Base-by-base conservation (phyloP, 2,329 filamentous ascomycete genomes). In the Xylariaceae sp. region DNA sequence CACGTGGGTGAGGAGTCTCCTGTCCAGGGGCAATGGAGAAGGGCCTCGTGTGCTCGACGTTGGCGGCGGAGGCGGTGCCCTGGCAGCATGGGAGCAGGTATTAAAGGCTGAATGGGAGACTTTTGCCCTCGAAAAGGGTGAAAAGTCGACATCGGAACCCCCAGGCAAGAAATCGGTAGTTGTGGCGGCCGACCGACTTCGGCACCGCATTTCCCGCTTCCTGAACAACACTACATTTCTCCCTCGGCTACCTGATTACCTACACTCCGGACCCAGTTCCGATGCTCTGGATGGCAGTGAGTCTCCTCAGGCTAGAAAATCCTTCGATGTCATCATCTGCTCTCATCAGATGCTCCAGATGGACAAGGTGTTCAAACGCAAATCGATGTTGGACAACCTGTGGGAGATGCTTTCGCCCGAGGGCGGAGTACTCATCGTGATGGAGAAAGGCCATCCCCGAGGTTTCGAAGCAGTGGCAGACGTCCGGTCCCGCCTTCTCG, bases 381-480 rank as follows among this genome's bases (percentile, higher is more conserved):
- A 84, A 51, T 74, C 81, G 21, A 70, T 92, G 33, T 67, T 95
- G 14, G 79, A 93, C 52, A 94, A 94, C 40, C 72, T 96, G 2
- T 98, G 92, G 92, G 80, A 77, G 11, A 68, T 95, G 32, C 68
- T 95, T 4, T 85, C 83, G 33, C 83, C 83, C 2, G 72, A 89
- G 13, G 90, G 90, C 2, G 92, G 92, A 22, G 74, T 98, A 11
- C 68, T 98, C 4, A 75, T 96, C 31, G 61, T 96, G 3, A 64
- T 95, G 15, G 92, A 98, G 57, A 96, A 95, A 57, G 92, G 88
- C 0, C 76, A 94, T 10, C 85, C 88, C 10, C 77, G 86, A 27
- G 92, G 92, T 0, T 98, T 98, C 46, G 92, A 96, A 56, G 84
- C 86, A 11, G 77, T 98, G 25, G 90, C 87, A 9, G 83, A 83